These are phyloP conservation scores for Anisodus tanguticus DNA, from an alignment of 257 asterid genomes.

Conservation along the genomic window DNA sequence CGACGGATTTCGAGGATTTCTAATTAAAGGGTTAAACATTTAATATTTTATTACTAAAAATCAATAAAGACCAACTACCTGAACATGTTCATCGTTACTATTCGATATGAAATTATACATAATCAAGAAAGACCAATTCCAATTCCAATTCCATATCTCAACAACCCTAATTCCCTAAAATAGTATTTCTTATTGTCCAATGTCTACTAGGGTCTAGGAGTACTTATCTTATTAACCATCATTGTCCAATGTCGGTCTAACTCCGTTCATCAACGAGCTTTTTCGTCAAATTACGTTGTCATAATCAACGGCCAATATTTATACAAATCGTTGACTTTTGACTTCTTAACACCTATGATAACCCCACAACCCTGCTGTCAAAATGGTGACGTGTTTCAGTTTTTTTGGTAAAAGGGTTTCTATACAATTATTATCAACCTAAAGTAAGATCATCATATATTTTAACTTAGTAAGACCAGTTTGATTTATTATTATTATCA, in stretches of 20 bases:
- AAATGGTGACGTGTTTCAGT: conserved; percentile 31
- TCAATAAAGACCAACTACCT: too few relatives aligned
- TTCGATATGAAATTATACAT: background rate
- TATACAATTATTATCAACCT: background rate
- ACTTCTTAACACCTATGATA: background rate
- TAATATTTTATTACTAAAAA: too few relatives aligned
- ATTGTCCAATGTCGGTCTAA: conserved; percentile 35
- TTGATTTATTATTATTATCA: background rate
- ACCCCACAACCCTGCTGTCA: background rate
- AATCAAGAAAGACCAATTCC: conserved; percentile 25
- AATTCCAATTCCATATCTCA: conserved; percentile 27
- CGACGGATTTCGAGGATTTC: too few relatives aligned
- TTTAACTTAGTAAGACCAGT: background rate
- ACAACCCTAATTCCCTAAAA: conserved; percentile 25
- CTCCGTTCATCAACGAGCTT: conserved; percentile 31
- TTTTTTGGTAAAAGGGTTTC: too few relatives aligned
- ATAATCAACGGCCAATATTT: background rate
- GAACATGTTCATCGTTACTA: background rate
- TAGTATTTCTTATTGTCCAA: background rate
- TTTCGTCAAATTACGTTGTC: conserved; percentile 12
- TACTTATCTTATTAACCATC: background rate
- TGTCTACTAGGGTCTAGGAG: background rate
- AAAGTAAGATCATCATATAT: background rate
- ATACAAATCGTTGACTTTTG: conserved; percentile 38
- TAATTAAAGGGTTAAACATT: too few relatives aligned